Evolutionary conservation across 768 basidiomycete genomes (phyloP).

Genomic region (Rhodotorula toruloides): DNA sequence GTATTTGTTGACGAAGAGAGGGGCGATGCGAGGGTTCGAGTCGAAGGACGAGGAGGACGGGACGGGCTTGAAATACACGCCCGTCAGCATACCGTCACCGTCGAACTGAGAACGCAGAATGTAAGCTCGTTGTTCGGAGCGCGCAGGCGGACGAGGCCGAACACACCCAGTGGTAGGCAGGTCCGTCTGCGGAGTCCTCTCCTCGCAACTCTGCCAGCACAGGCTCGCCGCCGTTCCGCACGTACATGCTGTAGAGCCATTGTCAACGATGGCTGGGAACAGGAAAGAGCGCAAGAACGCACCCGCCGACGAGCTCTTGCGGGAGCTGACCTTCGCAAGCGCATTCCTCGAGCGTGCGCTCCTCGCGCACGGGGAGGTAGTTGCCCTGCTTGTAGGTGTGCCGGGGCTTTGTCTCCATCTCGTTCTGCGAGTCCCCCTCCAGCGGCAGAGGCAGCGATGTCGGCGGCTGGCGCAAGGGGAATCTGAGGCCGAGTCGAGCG

Average conservation of each 20-base stretch:
- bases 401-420: neutral
- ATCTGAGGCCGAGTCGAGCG: no score
- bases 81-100: conserved; percentile 50
- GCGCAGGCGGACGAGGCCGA: neutral
- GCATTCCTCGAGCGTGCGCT: conserved; percentile 45
- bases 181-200: conserved; percentile 27
- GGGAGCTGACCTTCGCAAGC: conserved; percentile 44
- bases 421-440: no score
- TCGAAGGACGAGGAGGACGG: neutral
- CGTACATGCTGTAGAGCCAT: conserved; percentile 43
- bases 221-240: conserved; percentile 49
- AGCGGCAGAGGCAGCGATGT: no score
- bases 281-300: neutral
- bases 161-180: conserved; percentile 46
- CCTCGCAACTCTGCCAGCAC: conserved; percentile 29
- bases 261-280: neutral
- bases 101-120: conserved; percentile 45
- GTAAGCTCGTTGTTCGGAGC: neutral
- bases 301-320: conserved; percentile 43
- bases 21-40: neutral
- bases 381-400: conserved; percentile 49
- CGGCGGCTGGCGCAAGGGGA: no score
- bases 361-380: conserved; percentile 46
- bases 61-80: conserved; percentile 45
- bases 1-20: conserved; percentile 46